Percentiles rank a stretch among this genome's conserved stretches.
These are phyloP conservation scores for Jimgerdemannia lactiflua DNA, from an alignment of 192 early-diverging fungal species.

Conservation along the genomic window DNA sequence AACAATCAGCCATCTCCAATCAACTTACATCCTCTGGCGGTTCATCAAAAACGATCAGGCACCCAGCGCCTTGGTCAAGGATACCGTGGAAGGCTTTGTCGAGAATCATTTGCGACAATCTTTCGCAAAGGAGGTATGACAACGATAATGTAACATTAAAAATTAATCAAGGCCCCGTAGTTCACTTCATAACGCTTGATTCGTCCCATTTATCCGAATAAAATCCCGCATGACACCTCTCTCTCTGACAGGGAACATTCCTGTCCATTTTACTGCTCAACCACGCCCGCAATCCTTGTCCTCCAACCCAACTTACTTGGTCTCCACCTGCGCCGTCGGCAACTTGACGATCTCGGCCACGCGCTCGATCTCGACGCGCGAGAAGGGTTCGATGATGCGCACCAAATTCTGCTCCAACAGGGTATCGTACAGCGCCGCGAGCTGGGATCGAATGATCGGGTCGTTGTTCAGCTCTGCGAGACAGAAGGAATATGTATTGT, in stretches of 20 bases:
- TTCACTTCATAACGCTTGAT: too few relatives aligned
- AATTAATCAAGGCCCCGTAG: too few relatives aligned
- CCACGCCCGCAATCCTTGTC: background rate
- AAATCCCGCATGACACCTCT: too few relatives aligned
- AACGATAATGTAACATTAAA: background rate
- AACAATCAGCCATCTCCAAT: background rate
- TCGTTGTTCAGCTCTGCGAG: conserved; percentile 78
- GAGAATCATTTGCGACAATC: conserved; percentile 97
- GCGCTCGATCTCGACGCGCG: conserved; percentile 94
- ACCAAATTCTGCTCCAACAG: conserved; percentile 96
- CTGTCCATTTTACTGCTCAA: too few relatives aligned
- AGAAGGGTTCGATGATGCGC: conserved; percentile 98
- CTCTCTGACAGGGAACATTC: too few relatives aligned
- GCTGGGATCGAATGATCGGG: conserved; percentile 90
- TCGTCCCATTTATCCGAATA: too few relatives aligned
- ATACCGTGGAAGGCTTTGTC: conserved; percentile 96
- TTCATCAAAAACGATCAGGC: conserved; percentile 94
- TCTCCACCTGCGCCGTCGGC: conserved; percentile 91
- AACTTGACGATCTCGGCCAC: conserved; percentile 93
- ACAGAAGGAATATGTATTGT: conserved; percentile 7
- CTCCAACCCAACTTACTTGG: conserved; percentile 51
- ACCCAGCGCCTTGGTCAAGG: conserved; percentile 96
- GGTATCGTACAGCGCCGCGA: conserved; percentile 93
- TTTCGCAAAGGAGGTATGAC: background rate
- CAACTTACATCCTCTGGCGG: conserved; percentile 72